Evolutionary conservation across 306 rosid species (phyloP).

Genomic region (Quercus aquifolioides): DNA sequence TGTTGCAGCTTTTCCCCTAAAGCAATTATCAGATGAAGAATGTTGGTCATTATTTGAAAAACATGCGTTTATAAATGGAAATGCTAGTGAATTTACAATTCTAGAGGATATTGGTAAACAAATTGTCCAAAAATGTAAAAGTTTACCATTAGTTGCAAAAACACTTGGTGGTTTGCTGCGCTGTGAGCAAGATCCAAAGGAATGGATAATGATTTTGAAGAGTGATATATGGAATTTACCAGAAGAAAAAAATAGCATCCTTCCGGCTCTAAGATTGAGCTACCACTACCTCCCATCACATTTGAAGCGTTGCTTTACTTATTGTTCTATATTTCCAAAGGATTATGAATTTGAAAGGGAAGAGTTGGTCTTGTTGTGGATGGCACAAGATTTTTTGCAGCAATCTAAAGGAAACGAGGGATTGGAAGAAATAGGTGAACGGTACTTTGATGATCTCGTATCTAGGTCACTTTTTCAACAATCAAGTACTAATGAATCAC

Average conservation of each 20-base stretch:
- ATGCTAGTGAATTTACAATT: too few relatives aligned
- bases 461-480: constrained; percentile 30
- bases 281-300: not conserved
- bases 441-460: constrained; percentile 22
- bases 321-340: constrained; percentile 25
- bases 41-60: too few relatives aligned
- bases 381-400: too few relatives aligned
- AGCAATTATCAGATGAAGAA: not conserved
- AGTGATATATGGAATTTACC: too few relatives aligned
- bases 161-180: too few relatives aligned
- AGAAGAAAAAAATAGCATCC: too few relatives aligned
- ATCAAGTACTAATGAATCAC: not conserved
- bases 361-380: too few relatives aligned
- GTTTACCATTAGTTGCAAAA: too few relatives aligned
- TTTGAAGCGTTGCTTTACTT: constrained; percentile 9
- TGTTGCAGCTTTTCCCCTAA: not conserved
- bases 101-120: too few relatives aligned
- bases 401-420: too few relatives aligned
- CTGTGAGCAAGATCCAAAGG: not conserved
- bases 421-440: constrained; percentile 9
- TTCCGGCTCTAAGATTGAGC: not conserved
- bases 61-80: too few relatives aligned
- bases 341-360: not conserved
- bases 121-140: too few relatives aligned
- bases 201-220: not conserved